Base-by-base conservation (phyloP, 768 basidiomycete genomes). In the Tricholoma sp. region DNA sequence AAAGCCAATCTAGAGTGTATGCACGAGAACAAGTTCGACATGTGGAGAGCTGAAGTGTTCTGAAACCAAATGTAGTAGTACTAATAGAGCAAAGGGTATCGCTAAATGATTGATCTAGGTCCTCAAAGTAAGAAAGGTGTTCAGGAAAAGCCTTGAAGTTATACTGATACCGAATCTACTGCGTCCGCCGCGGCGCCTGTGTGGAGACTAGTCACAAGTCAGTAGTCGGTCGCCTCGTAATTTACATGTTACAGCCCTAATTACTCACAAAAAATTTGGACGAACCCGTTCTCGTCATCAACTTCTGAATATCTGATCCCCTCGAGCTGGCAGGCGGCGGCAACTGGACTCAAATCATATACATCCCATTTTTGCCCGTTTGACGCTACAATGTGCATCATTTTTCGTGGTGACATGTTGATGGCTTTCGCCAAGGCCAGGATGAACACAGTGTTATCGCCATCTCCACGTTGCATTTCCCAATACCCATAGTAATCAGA, bases 401-500 rank as follows among this genome's bases (percentile, higher is more conserved):
- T 63, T 18, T 43, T 51, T 12, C 56, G 56, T 16, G 57, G 50
- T 21, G 60, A 58, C 19, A 54, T 57, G 1, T 31, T 32, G 50
- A 66, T 58, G 41, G 61, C 59, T 21, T 50, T n/a, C 32, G 59
- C 63, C 10, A 66, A 45, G n/a, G 65, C 58, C 10, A 24, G 8
- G 22, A 64, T 14, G 57, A 66, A 66, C 6, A 56, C 56, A 0
- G 54, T 49, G 52, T 62, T 57, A 5, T 51, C 56, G 16, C 35
- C 31, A 57, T 62, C 64, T 34, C 43, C 21, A 2, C 24, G 51
- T 43, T 45, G 43, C 43, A 41, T 32, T 22, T 57, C 60, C 66
- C 66, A 67, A 37, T 59, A 46, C 1, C 61, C 62, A 50, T 69
- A 67, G 46, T 66, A 70, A 29, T 62, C 61, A 14, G 69, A 64